Percentiles rank a stretch among this genome's conserved stretches.
phyloP scores from a whole-genome alignment of 768 basidiomycete genomes.

The Boletus reticulatus region DNA sequence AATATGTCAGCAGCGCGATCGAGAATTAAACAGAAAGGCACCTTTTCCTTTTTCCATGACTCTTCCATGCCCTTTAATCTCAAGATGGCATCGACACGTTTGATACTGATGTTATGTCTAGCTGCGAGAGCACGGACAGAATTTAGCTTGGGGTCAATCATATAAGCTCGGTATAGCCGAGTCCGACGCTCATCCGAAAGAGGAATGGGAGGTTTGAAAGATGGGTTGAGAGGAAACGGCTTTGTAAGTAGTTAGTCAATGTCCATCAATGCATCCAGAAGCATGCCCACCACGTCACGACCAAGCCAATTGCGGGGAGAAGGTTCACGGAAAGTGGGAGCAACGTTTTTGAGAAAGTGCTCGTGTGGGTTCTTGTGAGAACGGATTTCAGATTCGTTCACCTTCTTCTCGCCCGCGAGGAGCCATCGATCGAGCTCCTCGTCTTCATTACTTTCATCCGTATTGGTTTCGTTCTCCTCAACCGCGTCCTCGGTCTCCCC shows the following conservation, averaged over 20 bases:
- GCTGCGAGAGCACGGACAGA: constrained; percentile 60
- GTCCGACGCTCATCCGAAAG: constrained; percentile 60
- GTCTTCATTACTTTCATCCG: constrained; percentile 10
- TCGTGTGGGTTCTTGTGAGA: constrained; percentile 15
- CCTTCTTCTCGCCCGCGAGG: constrained; percentile 9
- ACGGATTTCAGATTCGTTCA: constrained; percentile 18
- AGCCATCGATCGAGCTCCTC: constrained; percentile 15
- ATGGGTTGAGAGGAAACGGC: constrained; percentile 86
- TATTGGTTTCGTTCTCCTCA: constrained; percentile 1
- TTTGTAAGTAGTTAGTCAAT: constrained; percentile 26
- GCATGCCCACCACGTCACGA: constrained; percentile 48
- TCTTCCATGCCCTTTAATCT: constrained; percentile 77
- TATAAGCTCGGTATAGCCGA: constrained; percentile 58
- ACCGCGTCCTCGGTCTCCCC: constrained; percentile 2
- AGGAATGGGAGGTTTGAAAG: constrained; percentile 79
- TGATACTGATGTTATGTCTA: constrained; percentile 63
- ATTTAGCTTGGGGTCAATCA: constrained; percentile 54
- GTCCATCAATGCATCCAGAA: constrained; percentile 4
- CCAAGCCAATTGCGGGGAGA: constrained; percentile 64
- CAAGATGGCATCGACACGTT: constrained; percentile 81
- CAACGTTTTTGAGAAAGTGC: constrained; percentile 21
- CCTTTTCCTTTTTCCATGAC: constrained; percentile 66
- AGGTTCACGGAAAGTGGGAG: constrained; percentile 24
- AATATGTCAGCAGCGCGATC: background rate
- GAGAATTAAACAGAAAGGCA: constrained; percentile 3